These are phyloP conservation scores for Mycena haematopus DNA, from an alignment of 768 basidiomycete genomes.

Conservation along the genomic window DNA sequence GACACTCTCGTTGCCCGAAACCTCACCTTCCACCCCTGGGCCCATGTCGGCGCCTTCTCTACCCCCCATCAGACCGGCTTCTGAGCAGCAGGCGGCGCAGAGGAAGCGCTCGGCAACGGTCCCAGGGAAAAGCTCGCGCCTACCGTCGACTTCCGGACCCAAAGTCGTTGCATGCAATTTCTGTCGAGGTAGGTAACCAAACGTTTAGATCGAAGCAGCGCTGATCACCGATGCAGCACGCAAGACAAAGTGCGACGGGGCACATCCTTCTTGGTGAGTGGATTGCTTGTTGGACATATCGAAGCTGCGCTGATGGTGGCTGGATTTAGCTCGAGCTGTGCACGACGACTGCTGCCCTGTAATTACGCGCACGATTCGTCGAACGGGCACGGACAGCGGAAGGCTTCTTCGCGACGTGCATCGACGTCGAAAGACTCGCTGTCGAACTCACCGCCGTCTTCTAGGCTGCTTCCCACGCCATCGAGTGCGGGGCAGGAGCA, in stretches of 20 bases:
- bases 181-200: slow-evolving; percentile 70
- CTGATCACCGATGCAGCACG: slow-evolving; percentile 57
- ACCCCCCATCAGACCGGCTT: slow-evolving; percentile 69
- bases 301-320: slow-evolving; percentile 16
- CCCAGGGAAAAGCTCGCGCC: slow-evolving; percentile 64
- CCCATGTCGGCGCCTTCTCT: slow-evolving; percentile 70
- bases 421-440: slow-evolving; percentile 60
- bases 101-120: slow-evolving; percentile 75
- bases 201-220: neutral
- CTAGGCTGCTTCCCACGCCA: slow-evolving; percentile 58
- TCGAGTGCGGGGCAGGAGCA: slow-evolving; percentile 47
- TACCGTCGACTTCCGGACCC: slow-evolving; percentile 72
- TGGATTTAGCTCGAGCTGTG: slow-evolving; percentile 64
- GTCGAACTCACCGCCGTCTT: slow-evolving; percentile 64
- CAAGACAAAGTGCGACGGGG: slow-evolving; percentile 89
- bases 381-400: slow-evolving; percentile 48
- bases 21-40: slow-evolving; percentile 58
- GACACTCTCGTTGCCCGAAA: slow-evolving; percentile 66
- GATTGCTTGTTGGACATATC: neutral
- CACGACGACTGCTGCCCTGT: slow-evolving; percentile 76
- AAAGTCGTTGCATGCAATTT: slow-evolving; percentile 91
- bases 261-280: slow-evolving; percentile 72
- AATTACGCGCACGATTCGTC: slow-evolving; percentile 76
- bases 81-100: slow-evolving; percentile 70
- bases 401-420: slow-evolving; percentile 53